These are phyloP conservation scores for Macadamia tetraphylla DNA, from an alignment of 164 flowering plant species.

Conservation along the genomic window DNA sequence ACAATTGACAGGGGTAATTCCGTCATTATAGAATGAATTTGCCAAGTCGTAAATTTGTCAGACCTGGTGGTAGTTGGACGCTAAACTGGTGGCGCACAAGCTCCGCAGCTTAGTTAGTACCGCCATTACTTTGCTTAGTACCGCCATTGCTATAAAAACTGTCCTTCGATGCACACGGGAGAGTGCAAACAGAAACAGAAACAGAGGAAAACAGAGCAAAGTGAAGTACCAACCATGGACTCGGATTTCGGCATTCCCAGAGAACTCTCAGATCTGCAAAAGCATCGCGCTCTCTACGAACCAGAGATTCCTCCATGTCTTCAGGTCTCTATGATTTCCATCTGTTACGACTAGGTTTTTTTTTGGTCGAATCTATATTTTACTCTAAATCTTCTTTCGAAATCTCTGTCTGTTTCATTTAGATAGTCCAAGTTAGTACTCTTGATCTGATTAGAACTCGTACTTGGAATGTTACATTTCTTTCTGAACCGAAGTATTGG, in stretches of 20 bases:
- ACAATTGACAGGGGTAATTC: no score
- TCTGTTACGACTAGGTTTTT: background rate
- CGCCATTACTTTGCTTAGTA: constrained; percentile 5
- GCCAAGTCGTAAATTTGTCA: no score
- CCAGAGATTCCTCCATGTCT: constrained; percentile 97
- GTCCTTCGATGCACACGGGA: background rate
- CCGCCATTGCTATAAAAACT: constrained; percentile 5
- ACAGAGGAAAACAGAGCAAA: constrained; percentile 2
- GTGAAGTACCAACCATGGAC: constrained; percentile 45
- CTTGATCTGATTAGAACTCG: no score
- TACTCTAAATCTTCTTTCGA: no score
- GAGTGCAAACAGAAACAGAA: background rate
- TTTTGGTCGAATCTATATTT: no score
- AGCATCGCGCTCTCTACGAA: constrained; percentile 60
- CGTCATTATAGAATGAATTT: no score
- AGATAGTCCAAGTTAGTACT: no score
- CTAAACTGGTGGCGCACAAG: constrained; percentile 2
- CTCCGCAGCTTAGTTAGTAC: constrained; percentile 11
- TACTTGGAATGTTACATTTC: no score
- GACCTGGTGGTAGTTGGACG: background rate
- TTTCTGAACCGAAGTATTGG: background rate
- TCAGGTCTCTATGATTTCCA: constrained; percentile 44
- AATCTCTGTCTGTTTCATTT: no score
- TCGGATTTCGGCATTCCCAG: constrained; percentile 85
- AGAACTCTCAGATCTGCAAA: constrained; percentile 90